These are phyloP conservation scores for Astrothelium macrocarpum DNA, from an alignment of 495 filamentous ascomycete genomes.

Conservation along the genomic window DNA sequence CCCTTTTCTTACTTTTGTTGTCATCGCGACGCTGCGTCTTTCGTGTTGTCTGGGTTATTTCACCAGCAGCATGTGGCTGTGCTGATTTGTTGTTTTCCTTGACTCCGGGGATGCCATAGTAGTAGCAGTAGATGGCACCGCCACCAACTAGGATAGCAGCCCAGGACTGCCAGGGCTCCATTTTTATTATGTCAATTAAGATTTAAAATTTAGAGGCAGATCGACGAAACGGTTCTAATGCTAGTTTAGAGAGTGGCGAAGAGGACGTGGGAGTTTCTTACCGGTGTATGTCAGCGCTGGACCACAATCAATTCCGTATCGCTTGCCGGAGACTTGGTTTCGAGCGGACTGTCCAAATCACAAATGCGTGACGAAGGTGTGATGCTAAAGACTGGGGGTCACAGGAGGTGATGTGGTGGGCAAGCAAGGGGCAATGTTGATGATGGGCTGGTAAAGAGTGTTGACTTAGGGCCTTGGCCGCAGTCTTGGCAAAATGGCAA, in stretches of 20 bases:
- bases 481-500: not conserved
- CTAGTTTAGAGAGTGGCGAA: not conserved
- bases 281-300: not conserved
- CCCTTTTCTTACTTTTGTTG: not conserved
- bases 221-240: not conserved
- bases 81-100: slow-evolving; percentile 6
- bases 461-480: not conserved
- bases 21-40: not conserved
- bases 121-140: slow-evolving; percentile 23
- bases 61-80: too few relatives aligned
- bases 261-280: not conserved
- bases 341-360: not conserved
- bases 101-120: slow-evolving; percentile 11
- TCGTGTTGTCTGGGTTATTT: too few relatives aligned
- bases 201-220: not conserved
- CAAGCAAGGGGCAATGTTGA: not conserved
- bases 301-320: not conserved
- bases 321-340: not conserved
- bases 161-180: slow-evolving; percentile 26
- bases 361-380: not conserved
- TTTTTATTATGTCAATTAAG: not conserved
- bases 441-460: not conserved
- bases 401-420: not conserved
- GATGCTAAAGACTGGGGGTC: not conserved
- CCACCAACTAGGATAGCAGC: slow-evolving; percentile 16